Base-by-base conservation (phyloP, 2,329 filamentous ascomycete species). In the Furcasterigmium sp. region DNA sequence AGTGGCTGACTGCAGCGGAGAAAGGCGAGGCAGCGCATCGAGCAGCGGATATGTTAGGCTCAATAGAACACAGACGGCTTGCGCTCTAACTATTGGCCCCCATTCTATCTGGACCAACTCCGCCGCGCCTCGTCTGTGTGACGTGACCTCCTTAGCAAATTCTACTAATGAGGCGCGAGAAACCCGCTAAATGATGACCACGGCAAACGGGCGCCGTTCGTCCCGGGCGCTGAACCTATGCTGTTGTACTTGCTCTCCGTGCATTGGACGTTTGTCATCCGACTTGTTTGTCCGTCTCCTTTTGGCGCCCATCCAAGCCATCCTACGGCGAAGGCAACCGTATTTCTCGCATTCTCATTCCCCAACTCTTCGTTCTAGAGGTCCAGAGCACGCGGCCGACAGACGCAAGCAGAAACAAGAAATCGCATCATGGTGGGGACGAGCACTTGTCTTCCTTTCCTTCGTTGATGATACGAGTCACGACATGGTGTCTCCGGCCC, bases 11-110 rank as follows among this genome's bases (percentile, higher is more conserved):
- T 18, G 40, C 39, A 32, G 36, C 37, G 46, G 23, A 44, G 41
- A 41, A 34, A 42, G 38, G 26, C 47, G 37, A 45, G 46, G 46
- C 49, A 41, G 43, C 11, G 7, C 29, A 13, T n/a, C 29, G 7
- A 9, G 15, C n/a, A 8, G 32, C 32, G n/a, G 32, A 35, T 15
- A 35, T 35, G 32, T 35, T 35, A 35, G 14, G 8, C 29, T 7
- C 4, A 14, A 9, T 3, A 15, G 14, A 32, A 7, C 4, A n/a
- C 9, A 32, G 8, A 32, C 29, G 8, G 6, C 5, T 7, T n/a
- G 5, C 14, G 13, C 6, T 10, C 32, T 35, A 35, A 35, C 32
- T 17, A 9, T 17, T 11, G 7, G 32, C 8, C n/a, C 8, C 8
- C n/a, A 15, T 17, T 18, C n/a, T 15, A 15, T 17, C n/a, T 35